A percentile compares a stretch with the other conserved stretches of the same genome.
These are phyloP conservation scores for Aspergillus chevalieri DNA, from an alignment of 2,329 filamentous ascomycete genomes.

Conservation along the genomic window DNA sequence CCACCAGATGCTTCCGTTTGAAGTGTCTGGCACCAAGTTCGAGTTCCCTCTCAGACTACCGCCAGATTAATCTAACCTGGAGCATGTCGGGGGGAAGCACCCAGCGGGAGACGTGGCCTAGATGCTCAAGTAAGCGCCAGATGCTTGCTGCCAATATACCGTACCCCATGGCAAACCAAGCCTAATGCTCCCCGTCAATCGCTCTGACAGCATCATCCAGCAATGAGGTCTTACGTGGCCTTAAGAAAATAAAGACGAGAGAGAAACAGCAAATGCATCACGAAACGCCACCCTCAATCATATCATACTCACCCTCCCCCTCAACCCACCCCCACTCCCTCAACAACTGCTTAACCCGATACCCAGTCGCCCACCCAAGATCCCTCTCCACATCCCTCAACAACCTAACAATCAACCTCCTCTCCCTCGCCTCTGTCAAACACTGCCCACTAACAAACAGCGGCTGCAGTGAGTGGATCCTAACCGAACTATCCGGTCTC, in stretches of 20 bases:
- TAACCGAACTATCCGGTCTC: constrained; percentile 52
- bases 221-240: too few relatives aligned
- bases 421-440: constrained; percentile 49
- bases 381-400: constrained; percentile 57
- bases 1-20: too few relatives aligned
- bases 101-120: too few relatives aligned
- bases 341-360: constrained; percentile 51
- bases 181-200: too few relatives aligned
- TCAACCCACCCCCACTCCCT: constrained; percentile 36
- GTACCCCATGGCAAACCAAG: too few relatives aligned
- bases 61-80: too few relatives aligned
- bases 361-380: constrained; percentile 59
- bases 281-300: neutral
- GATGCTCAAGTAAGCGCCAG: too few relatives aligned
- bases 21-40: too few relatives aligned
- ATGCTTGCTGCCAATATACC: too few relatives aligned
- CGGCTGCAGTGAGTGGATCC: constrained; percentile 57
- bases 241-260: neutral
- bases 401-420: constrained; percentile 50
- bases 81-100: too few relatives aligned
- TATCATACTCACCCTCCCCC: constrained; percentile 26
- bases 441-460: constrained; percentile 59
- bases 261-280: neutral
- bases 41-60: too few relatives aligned
- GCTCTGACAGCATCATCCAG: too few relatives aligned